Evolutionary conservation across 2,329 filamentous ascomycete species (phyloP).

Genomic region (Pezicula carpinea): DNA sequence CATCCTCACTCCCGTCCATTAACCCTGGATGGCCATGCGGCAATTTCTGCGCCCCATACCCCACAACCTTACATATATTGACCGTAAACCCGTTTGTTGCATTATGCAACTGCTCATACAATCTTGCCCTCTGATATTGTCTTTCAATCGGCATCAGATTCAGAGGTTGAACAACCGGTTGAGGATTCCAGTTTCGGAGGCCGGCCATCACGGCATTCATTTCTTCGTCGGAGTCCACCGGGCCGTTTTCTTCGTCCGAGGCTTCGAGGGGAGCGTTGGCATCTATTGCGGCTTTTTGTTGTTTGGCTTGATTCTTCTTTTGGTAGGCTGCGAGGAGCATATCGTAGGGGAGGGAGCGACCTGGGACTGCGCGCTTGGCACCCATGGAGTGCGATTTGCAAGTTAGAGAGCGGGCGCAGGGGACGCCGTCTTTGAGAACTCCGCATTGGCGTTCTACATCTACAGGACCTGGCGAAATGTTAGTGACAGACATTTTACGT

Average conservation of each 20-base stretch:
- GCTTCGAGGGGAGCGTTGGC: constrained; percentile 89
- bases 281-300: constrained; percentile 94
- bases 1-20: constrained; percentile 45
- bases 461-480: constrained; percentile 58
- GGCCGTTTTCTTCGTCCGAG: constrained; percentile 70
- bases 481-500: not conserved
- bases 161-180: constrained; percentile 67
- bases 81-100: constrained; percentile 61
- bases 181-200: constrained; percentile 69
- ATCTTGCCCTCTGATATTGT: constrained; percentile 57
- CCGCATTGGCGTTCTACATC: constrained; percentile 94
- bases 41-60: constrained; percentile 51
- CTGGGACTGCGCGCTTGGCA: constrained; percentile 82
- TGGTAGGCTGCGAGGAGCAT: constrained; percentile 85
- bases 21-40: constrained; percentile 44
- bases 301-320: constrained; percentile 98
- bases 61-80: constrained; percentile 57
- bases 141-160: constrained; percentile 57
- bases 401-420: constrained; percentile 82
- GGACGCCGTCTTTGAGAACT: constrained; percentile 80
- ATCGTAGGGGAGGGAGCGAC: constrained; percentile 83
- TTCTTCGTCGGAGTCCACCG: constrained; percentile 93
- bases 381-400: constrained; percentile 97
- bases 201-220: constrained; percentile 83
- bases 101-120: constrained; percentile 61